phyloP scores from a whole-genome alignment of 768 basidiomycete species.

The Chiua virens region DNA sequence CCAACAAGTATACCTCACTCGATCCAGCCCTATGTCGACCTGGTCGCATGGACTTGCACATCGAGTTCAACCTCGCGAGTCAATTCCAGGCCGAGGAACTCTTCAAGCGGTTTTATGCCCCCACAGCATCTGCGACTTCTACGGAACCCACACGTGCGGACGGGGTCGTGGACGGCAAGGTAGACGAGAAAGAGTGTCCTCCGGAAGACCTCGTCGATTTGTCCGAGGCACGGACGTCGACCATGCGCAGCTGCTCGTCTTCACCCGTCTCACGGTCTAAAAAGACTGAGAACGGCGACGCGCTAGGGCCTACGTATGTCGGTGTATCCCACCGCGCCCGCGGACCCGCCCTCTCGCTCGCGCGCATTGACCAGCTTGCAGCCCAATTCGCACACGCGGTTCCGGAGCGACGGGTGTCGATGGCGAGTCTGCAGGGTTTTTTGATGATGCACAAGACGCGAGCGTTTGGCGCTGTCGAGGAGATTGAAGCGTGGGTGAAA shows the following conservation, averaged over 20 bases:
- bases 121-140: constrained; percentile 15
- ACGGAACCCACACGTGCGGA: background rate
- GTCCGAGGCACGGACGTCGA: background rate
- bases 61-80: constrained; percentile 77
- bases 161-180: background rate
- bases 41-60: constrained; percentile 77
- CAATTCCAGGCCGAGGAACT: constrained; percentile 64
- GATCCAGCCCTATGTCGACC: constrained; percentile 76
- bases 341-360: constrained; percentile 40
- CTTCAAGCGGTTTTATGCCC: constrained; percentile 68
- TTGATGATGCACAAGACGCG: constrained; percentile 67
- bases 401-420: constrained; percentile 43
- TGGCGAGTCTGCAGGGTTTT: constrained; percentile 53
- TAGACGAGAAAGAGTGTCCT: background rate
- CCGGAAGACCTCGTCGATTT: constrained; percentile 21
- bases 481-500: constrained; percentile 49
- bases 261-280: constrained; percentile 6
- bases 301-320: constrained; percentile 1
- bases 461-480: constrained; percentile 54
- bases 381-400: constrained; percentile 53
- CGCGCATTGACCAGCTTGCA: constrained; percentile 48
- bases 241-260: background rate
- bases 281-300: constrained; percentile 9
- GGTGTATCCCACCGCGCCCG: constrained; percentile 33
- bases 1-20: constrained; percentile 68